Evolutionary conservation across 306 rosid species (phyloP).

Genomic region (Dryas octopetala): DNA sequence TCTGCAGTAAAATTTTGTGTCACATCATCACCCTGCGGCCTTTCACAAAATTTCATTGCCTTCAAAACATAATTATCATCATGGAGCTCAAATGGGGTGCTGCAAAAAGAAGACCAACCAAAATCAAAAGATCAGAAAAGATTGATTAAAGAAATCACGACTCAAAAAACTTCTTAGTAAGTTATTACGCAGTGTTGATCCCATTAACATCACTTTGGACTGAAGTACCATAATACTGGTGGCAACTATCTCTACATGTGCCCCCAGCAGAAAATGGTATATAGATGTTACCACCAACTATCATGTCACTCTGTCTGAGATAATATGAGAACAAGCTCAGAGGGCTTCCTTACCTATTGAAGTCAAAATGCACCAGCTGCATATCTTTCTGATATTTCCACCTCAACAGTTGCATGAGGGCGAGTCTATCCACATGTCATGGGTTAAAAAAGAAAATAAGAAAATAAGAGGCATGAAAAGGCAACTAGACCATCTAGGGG

Average conservation of each 20-base stretch:
- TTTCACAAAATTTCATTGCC: constrained; percentile 80
- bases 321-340: constrained; percentile 3
- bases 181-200: neutral
- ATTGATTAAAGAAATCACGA: neutral
- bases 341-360: constrained; percentile 63
- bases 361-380: constrained; percentile 99
- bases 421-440: constrained; percentile 61
- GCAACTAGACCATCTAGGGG: constrained; percentile 3
- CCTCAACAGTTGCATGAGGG: constrained; percentile 98
- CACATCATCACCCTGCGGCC: constrained; percentile 51
- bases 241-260: neutral
- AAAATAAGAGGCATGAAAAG: constrained; percentile 12
- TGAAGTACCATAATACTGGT: neutral
- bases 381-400: constrained; percentile 98
- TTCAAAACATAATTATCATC: constrained; percentile 88
- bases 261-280: neutral
- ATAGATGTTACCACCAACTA: neutral
- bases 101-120: constrained; percentile 36
- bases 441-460: neutral
- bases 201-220: neutral
- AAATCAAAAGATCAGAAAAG: neutral
- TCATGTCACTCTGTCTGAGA: neutral
- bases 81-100: constrained; percentile 98
- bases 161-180: neutral
- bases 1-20: constrained; percentile 44